Evolutionary conservation across 2,329 filamentous ascomycete species (phyloP).

Genomic region (Fusarium austroafricanum): DNA sequence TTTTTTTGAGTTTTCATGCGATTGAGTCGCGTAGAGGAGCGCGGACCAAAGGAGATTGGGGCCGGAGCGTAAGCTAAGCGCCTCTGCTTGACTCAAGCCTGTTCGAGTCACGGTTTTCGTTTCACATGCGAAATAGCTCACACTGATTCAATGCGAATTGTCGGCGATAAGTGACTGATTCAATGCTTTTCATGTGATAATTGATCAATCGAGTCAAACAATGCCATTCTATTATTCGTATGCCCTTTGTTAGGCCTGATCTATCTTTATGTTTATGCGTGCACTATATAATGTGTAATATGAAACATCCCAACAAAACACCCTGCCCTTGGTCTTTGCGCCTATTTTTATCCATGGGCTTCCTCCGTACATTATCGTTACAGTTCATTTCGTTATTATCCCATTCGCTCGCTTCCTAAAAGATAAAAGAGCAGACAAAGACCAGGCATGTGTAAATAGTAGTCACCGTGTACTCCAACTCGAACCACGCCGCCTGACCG

Average conservation of each 20-base stretch:
- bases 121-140: constrained; percentile 8
- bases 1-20: constrained; percentile 3
- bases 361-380: constrained; percentile 40
- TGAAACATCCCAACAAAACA: constrained; percentile 9
- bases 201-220: neutral
- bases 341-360: constrained; percentile 1
- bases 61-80: constrained; percentile 16
- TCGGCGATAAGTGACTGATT: neutral
- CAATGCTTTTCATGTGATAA: constrained; percentile 1
- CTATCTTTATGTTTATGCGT: constrained; percentile 22
- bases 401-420: constrained; percentile 7
- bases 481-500: constrained; percentile 66
- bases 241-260: neutral
- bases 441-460: constrained; percentile 62
- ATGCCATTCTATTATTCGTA: constrained; percentile 26
- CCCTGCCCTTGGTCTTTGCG: constrained; percentile 8
- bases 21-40: neutral
- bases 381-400: constrained; percentile 43
- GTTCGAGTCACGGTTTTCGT: constrained; percentile 20
- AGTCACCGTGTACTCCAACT: constrained; percentile 64
- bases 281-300: constrained; percentile 17
- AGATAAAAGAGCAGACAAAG: constrained; percentile 58
- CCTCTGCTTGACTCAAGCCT: constrained; percentile 22
- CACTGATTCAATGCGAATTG: neutral
- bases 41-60: constrained; percentile 8